phyloP scores from a whole-genome alignment of 2,329 filamentous ascomycete species.

The Nemania abortiva region DNA sequence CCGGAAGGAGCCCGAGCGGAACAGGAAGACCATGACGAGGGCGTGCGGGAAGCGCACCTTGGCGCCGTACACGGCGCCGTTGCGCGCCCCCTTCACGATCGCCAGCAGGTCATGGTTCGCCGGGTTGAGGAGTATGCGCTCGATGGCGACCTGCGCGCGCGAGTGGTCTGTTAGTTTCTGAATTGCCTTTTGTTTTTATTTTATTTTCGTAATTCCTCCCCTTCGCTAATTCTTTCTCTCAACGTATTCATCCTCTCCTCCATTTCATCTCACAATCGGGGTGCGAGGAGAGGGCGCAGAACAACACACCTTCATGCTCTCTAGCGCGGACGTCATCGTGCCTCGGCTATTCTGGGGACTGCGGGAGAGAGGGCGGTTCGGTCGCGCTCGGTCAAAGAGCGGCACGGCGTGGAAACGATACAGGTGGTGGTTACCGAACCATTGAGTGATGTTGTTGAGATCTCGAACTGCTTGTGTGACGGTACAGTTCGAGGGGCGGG shows the following conservation, averaged over 20 bases:
- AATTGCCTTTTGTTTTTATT: not conserved
- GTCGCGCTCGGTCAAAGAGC: slow-evolving; percentile 29
- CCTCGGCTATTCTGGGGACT: slow-evolving; percentile 45
- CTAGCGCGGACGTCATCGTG: slow-evolving; percentile 46
- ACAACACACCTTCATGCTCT: slow-evolving; percentile 44
- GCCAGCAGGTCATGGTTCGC: slow-evolving; percentile 86
- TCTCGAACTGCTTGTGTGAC: slow-evolving; percentile 4
- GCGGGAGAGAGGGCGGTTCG: slow-evolving; percentile 4
- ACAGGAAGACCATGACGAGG: slow-evolving; percentile 97
- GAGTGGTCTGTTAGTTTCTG: slow-evolving; percentile 19
- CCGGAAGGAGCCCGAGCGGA: slow-evolving; percentile 87
- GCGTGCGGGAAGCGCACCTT: slow-evolving; percentile 99
- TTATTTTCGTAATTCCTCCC: not conserved
- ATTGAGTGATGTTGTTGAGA: slow-evolving; percentile 7
- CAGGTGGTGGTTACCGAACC: slow-evolving; percentile 15
- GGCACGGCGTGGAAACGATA: slow-evolving; percentile 1
- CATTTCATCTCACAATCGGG: not conserved
- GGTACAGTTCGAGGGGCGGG: too few species aligned
- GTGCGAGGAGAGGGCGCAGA: slow-evolving; percentile 6
- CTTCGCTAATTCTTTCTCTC: not conserved
- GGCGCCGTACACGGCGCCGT: slow-evolving; percentile 95
- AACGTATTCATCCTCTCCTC: not conserved
- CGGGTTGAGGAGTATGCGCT: slow-evolving; percentile 84
- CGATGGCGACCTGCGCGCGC: slow-evolving; percentile 70
- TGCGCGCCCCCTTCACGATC: slow-evolving; percentile 91